Percentiles rank a stretch among this genome's conserved stretches.
These are phyloP conservation scores for Ilyonectria mors-panacis DNA, from an alignment of 2,329 filamentous ascomycete species.

Conservation along the genomic window DNA sequence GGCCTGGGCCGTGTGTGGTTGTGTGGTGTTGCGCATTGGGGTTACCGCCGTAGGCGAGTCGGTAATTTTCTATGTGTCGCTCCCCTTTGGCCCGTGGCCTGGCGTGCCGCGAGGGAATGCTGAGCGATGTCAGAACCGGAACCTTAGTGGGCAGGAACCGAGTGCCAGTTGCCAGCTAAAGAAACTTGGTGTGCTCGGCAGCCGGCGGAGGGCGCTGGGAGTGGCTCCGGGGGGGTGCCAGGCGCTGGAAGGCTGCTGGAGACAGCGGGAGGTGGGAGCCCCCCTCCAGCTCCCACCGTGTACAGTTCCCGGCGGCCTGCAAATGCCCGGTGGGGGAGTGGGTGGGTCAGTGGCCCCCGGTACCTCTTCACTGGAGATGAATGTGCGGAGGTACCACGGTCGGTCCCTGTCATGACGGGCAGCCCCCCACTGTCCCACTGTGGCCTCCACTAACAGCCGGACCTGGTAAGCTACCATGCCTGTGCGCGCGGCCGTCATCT, in stretches of 20 bases:
- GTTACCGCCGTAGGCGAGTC: constrained; percentile 29
- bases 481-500: not conserved
- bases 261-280: not conserved
- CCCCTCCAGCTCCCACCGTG: too few relatives aligned
- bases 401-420: constrained; percentile 10
- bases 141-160: constrained; percentile 21
- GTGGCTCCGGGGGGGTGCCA: constrained; percentile 3
- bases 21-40: constrained; percentile 8
- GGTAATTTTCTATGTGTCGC: constrained; percentile 8
- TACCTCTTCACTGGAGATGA: not conserved
- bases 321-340: too few relatives aligned
- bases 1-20: constrained; percentile 1
- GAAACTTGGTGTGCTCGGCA: constrained; percentile 20
- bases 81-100: constrained; percentile 2
- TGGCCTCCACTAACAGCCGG: constrained; percentile 6
- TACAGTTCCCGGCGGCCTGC: too few relatives aligned
- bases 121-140: constrained; percentile 20
- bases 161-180: not conserved
- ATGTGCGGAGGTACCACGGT: constrained; percentile 11
- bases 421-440: not conserved
- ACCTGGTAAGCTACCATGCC: not conserved
- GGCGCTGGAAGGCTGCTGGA: constrained; percentile 7
- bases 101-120: not conserved
- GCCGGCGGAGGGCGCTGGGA: constrained; percentile 16
- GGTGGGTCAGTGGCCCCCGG: too few relatives aligned